Conservation (phyloP, 169 alveolate genomes). For the Cryptosporidium xiaoi region DNA sequence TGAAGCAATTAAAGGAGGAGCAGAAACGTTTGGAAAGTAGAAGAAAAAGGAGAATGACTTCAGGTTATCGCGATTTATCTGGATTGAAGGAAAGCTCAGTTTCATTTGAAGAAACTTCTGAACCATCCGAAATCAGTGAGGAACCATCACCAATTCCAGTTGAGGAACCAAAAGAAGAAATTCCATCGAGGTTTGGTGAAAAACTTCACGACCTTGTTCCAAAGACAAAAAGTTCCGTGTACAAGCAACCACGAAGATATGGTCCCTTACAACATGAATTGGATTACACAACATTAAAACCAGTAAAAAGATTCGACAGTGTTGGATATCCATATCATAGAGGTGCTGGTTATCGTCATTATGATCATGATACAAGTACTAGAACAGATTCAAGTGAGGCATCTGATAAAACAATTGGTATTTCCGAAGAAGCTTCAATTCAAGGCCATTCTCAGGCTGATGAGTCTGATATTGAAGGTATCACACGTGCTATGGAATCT, state of each 20-base stretch:
- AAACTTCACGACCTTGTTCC: constrained; percentile 32
- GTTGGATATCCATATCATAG: background rate
- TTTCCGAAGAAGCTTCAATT: constrained; percentile 1
- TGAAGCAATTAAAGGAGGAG: constrained; percentile 43
- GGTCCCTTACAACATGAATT: background rate
- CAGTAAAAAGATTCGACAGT: background rate
- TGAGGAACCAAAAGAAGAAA: background rate
- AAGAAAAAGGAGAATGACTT: constrained; percentile 25
- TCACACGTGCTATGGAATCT: background rate
- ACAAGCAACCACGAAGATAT: background rate
- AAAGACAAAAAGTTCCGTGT: background rate
- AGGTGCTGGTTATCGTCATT: background rate
- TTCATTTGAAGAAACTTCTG: constrained; percentile 25
- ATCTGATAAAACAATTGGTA: constrained; percentile 49
- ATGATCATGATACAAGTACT: background rate
- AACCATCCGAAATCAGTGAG: constrained; percentile 4
- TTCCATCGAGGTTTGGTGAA: constrained; percentile 27
- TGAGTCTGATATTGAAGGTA: background rate
- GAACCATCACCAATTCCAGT: constrained; percentile 64
- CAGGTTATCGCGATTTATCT: constrained; percentile 37
- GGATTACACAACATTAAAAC: constrained; percentile 36
- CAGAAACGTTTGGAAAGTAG: constrained; percentile 20
- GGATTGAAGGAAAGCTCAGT: background rate
- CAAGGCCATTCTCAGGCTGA: background rate
- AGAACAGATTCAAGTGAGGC: background rate